phyloP scores from a whole-genome alignment of 2,329 filamentous ascomycete species.

The Aspergillus sp. region DNA sequence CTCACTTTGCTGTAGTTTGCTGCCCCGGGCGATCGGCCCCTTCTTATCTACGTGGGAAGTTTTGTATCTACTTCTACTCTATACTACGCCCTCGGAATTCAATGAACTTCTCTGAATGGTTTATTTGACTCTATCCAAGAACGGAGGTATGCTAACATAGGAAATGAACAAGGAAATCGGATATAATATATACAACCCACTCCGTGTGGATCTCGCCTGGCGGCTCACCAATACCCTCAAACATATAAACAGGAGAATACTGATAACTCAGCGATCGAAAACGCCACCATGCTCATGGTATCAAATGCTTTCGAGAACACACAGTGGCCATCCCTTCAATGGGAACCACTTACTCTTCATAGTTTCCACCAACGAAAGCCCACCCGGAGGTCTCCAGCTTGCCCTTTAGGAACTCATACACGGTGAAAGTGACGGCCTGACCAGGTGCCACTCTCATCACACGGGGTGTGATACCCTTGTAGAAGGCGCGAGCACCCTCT shows the following conservation, averaged over 20 bases:
- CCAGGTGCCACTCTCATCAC: conserved; percentile 97
- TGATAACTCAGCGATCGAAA: conserved; percentile 24
- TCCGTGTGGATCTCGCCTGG: conserved; percentile 12
- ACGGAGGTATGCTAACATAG: conserved; percentile 9
- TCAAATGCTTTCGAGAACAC: conserved; percentile 29
- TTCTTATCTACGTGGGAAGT: not conserved
- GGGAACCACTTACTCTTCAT: conserved; percentile 57
- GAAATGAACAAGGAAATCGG: conserved; percentile 15
- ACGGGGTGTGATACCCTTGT: conserved; percentile 97
- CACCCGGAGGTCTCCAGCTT: conserved; percentile 68
- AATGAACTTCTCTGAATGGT: not conserved
- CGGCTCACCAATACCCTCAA: conserved; percentile 11
- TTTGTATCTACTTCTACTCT: not conserved
- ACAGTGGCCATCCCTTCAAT: conserved; percentile 9
- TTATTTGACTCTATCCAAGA: not conserved
- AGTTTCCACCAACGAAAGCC: conserved; percentile 61
- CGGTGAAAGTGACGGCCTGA: conserved; percentile 75
- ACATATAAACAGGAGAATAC: conserved; percentile 16
- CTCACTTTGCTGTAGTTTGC: not conserved
- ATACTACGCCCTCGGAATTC: not conserved
- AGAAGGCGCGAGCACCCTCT: conserved; percentile 92
- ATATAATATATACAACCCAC: conserved; percentile 24
- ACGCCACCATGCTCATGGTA: conserved; percentile 32
- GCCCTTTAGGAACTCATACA: conserved; percentile 76
- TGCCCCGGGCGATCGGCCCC: not conserved